phyloP scores from a whole-genome alignment of 192 early-diverging fungal species.

The Rhizophagus clarus region DNA sequence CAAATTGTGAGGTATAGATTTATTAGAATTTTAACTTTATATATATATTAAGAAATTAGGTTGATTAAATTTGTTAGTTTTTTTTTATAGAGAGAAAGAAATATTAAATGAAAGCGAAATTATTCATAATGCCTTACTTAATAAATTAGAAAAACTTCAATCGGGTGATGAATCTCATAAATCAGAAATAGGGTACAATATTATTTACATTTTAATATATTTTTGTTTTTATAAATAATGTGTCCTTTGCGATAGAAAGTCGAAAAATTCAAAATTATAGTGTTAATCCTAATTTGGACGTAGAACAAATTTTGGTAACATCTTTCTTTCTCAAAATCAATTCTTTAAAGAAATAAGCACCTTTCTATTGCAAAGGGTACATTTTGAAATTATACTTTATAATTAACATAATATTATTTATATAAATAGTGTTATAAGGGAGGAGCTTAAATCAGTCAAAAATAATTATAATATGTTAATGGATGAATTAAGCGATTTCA shows the following conservation, averaged over 20 bases:
- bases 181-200: background rate
- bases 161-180: background rate
- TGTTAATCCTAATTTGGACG: no score
- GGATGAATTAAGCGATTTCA: background rate
- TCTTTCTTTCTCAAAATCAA: no score
- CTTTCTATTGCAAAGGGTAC: background rate
- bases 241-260: no score
- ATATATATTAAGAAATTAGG: background rate
- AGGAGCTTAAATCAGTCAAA: background rate
- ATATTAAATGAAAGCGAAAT: background rate
- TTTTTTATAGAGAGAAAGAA: constrained; percentile 1
- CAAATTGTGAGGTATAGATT: background rate
- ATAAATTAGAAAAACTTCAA: constrained; percentile 1
- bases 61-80: background rate
- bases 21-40: background rate
- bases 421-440: background rate
- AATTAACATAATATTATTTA: background rate
- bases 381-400: background rate
- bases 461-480: background rate
- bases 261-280: no score
- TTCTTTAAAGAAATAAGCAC: no score
- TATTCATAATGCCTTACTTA: background rate
- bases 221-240: no score
- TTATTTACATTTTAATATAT: background rate
- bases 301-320: no score